Base-by-base conservation (phyloP, 2,329 filamentous ascomycete species). In the Pseudonectria buxi region DNA sequence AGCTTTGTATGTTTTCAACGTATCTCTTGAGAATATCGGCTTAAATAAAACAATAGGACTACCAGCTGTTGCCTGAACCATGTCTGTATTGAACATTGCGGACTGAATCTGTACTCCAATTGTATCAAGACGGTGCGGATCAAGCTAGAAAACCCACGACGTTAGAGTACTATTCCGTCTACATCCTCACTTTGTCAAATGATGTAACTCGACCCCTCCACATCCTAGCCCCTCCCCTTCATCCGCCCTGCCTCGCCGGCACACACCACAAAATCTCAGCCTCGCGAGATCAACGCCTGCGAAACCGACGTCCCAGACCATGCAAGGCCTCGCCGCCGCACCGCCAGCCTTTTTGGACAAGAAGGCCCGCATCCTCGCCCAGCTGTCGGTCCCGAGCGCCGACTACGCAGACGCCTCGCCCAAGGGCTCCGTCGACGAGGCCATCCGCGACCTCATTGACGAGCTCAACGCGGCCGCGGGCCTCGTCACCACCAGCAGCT, bases 401-500 rank as follows among this genome's bases (percentile, higher is more conserved):
- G 73, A 83, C 40, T 94, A 95, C 61, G 76, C 77, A 27, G 90
- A 95, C 61, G 72, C 83, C 7, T 94, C 86, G 2, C 89, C 90
- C 3, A 95, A 95, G 65, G 90, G 89, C 12, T 83, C 80, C 1
- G 75, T 96, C 14, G 90, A 96, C 58, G 75, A 67, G 31, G 83
- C 79, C 1, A 88, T 96, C 46, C 74, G 81, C 30, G 71, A 80
- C 14, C 67, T 95, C 35, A 88, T 96, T 41, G 71, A 73, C 33
- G 78, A 83, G 47, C 82, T 96, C 57, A 96, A 96, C 60, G 58
- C 52, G 2, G 55, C 82, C 6, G 73, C 80, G 2, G 87, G 86
- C 2, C 74, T 89, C 27, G 87, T 94, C 24, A 95, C 90, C 2
- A 95, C 89, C 3, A 95, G 88, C 62, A 95, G 88, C 60, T 96